Conservation (phyloP, 345 rosid genomes). For the Sisymbrium altissimum region DNA sequence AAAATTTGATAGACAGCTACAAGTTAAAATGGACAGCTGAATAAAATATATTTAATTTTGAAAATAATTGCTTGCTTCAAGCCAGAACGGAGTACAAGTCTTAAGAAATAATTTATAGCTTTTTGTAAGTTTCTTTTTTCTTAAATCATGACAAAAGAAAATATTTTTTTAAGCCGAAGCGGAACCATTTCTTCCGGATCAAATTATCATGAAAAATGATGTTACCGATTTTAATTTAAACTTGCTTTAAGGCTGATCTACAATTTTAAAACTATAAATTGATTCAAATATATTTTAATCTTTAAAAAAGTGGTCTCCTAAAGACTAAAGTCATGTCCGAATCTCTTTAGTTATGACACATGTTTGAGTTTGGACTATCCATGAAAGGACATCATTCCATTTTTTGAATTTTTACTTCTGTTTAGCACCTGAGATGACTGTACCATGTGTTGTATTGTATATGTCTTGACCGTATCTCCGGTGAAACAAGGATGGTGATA, state of each 20-base stretch:
- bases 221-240: neutral
- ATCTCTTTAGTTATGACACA: neutral
- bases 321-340: neutral
- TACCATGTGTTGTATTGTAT: neutral
- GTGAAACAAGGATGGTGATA: no score
- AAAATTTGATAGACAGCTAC: neutral
- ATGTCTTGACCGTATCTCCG: neutral
- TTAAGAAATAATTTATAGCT: no score
- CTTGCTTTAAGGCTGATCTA: neutral
- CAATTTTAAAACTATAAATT: neutral
- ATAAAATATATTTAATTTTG: neutral
- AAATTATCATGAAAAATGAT: neutral
- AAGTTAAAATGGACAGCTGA: slow-evolving; percentile 12
- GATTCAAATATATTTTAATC: neutral
- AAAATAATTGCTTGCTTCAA: neutral
- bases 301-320: neutral
- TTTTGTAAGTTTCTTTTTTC: neutral
- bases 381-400: neutral
- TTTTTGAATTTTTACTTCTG: neutral
- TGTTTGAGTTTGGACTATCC: neutral
- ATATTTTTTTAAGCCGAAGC: neutral
- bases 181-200: neutral
- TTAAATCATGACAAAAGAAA: neutral
- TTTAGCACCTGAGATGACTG: neutral
- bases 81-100: neutral